phyloP scores from a whole-genome alignment of 208 protist genomes.

The Leptomonas pyrrhocoris region DNA sequence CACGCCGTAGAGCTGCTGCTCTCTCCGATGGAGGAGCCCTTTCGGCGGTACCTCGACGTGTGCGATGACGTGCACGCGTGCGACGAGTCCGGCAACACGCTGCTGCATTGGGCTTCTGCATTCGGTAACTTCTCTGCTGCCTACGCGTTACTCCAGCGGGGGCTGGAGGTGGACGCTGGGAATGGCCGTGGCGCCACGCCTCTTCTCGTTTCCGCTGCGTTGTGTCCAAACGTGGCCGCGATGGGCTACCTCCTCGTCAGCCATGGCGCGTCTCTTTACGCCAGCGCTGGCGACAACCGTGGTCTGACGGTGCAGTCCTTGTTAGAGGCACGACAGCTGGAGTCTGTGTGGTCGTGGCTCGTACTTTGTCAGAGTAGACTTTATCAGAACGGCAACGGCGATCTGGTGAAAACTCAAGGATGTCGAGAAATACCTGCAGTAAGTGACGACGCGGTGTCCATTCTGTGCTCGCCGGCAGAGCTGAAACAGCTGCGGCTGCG shows the following conservation, averaged over 20 bases:
- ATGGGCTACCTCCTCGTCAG: constrained; percentile 48
- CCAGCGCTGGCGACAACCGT: background rate
- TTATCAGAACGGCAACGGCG: background rate
- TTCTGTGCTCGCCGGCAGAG: constrained; percentile 1
- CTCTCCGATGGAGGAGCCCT: constrained; percentile 31
- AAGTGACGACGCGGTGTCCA: background rate
- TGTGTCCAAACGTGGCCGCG: constrained; percentile 37
- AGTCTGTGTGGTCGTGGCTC: constrained; percentile 25
- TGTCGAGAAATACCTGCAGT: background rate
- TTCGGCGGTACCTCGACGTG: constrained; percentile 54
- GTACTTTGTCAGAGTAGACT: background rate
- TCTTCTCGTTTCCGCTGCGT: constrained; percentile 61
- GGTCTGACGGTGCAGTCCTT: constrained; percentile 33
- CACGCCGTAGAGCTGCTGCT: constrained; percentile 45
- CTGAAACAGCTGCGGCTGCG: background rate
- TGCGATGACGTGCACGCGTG: constrained; percentile 52
- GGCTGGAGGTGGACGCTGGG: constrained; percentile 36
- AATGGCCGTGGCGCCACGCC: constrained; percentile 61
- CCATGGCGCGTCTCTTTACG: constrained; percentile 46
- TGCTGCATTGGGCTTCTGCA: constrained; percentile 74
- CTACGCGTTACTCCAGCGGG: constrained; percentile 39
- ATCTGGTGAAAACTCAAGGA: background rate
- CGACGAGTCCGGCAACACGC: constrained; percentile 56
- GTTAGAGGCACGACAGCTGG: constrained; percentile 28
- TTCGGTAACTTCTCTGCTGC: constrained; percentile 46